phyloP scores from a whole-genome alignment of 139 green algal genomes.

The Nannochloris sp. region DNA sequence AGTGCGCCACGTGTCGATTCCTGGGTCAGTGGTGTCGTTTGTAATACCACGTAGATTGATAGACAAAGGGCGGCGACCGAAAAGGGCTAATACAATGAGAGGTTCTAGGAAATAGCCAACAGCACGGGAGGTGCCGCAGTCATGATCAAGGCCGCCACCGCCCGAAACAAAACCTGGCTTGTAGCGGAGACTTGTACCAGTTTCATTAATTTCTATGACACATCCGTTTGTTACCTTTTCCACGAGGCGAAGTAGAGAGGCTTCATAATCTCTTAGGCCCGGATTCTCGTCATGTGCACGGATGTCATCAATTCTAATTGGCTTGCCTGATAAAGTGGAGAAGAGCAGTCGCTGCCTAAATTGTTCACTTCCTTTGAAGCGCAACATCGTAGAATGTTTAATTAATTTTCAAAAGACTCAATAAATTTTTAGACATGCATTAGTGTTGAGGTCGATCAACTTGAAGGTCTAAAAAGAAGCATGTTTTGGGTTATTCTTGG shows the following conservation, averaged over 20 bases:
- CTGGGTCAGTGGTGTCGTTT: conserved; percentile 76
- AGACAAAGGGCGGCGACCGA: conserved; percentile 82
- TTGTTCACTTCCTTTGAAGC: conserved; percentile 62
- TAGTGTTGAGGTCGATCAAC: no score
- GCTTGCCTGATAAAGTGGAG: conserved; percentile 64
- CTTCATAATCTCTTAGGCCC: conserved; percentile 83
- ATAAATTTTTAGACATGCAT: no score
- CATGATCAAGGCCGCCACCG: conserved; percentile 68
- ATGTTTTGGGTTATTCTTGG: no score
- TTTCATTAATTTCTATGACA: conserved; percentile 94
- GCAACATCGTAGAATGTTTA: conserved; percentile 38
- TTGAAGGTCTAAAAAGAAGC: no score
- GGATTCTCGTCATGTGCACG: conserved; percentile 62
- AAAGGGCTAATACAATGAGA: conserved; percentile 78
- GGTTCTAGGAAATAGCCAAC: conserved; percentile 95
- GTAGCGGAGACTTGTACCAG: conserved; percentile 86
- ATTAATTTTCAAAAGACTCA: no score
- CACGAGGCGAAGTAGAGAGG: conserved; percentile 84
- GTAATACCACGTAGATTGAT: conserved; percentile 87
- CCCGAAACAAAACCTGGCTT: conserved; percentile 75
- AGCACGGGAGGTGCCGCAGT: conserved; percentile 70
- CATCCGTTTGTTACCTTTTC: conserved; percentile 95
- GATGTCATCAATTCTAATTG: conserved; percentile 91
- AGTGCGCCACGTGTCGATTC: conserved; percentile 80
- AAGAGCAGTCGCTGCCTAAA: conserved; percentile 79